A percentile compares a stretch with the other conserved stretches of the same genome.
Evolutionary conservation across 163 green algal genomes (phyloP).

Genomic region (Scenedesmus sp.): DNA sequence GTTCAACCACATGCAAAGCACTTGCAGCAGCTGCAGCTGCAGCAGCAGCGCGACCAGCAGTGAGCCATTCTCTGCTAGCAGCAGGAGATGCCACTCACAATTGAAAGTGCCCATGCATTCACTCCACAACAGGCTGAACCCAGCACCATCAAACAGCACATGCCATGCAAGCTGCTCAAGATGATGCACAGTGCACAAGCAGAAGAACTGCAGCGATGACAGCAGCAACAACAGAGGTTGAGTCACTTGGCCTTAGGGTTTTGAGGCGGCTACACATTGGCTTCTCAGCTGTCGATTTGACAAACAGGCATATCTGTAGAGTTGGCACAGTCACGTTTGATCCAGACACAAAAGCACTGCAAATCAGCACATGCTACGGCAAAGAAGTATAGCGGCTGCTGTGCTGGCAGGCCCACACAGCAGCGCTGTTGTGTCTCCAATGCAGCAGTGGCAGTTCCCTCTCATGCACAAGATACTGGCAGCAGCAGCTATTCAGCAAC

Average conservation of each 20-base stretch:
- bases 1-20: too few species aligned
- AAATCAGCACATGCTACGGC: neutral
- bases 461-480: neutral
- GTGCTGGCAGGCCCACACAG: neutral
- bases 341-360: neutral
- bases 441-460: neutral
- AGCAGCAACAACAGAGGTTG: neutral
- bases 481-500: neutral
- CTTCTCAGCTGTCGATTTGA: neutral
- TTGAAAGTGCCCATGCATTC: too few species aligned
- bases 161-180: neutral
- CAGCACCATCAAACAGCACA: neutral
- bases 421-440: neutral
- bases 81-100: too few species aligned
- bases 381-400: neutral
- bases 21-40: too few species aligned
- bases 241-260: neutral
- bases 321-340: neutral
- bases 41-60: too few species aligned
- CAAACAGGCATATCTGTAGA: neutral
- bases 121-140: too few species aligned
- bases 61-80: too few species aligned
- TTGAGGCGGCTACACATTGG: neutral
- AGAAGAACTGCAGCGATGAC: neutral
- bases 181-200: neutral